Conservation (phyloP, 495 filamentous ascomycete genomes). For the Daldinia concentrica region DNA sequence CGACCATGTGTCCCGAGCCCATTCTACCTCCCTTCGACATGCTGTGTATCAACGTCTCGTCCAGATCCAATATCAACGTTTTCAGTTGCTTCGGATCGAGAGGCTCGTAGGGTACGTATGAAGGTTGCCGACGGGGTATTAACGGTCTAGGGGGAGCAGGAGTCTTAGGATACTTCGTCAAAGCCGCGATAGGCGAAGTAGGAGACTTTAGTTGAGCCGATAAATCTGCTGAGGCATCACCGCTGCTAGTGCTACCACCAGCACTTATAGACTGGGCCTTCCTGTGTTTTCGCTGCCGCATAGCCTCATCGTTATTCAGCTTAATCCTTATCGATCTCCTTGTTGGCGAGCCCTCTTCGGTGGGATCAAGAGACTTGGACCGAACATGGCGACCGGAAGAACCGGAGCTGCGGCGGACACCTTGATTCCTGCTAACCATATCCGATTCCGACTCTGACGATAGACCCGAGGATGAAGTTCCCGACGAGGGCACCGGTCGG, state of each 20-base stretch:
- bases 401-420: constrained; percentile 45
- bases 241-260: constrained; percentile 41
- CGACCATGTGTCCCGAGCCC: constrained; percentile 98
- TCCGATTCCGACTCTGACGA: constrained; percentile 71
- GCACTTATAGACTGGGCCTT: constrained; percentile 57
- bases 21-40: constrained; percentile 95
- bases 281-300: constrained; percentile 68
- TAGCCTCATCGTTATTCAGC: constrained; percentile 81
- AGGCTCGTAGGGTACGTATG: constrained; percentile 68
- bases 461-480: constrained; percentile 66
- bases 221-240: constrained; percentile 49
- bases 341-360: constrained; percentile 69
- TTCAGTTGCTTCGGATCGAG: constrained; percentile 70
- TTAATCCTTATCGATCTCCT: constrained; percentile 91
- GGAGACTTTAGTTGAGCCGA: constrained; percentile 82
- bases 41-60: constrained; percentile 97
- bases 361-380: constrained; percentile 61
- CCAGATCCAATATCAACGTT: constrained; percentile 92
- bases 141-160: constrained; percentile 89
- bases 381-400: constrained; percentile 55
- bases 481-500: constrained; percentile 61
- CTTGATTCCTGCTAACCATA: constrained; percentile 33
- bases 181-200: constrained; percentile 78
- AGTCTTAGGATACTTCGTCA: constrained; percentile 89
- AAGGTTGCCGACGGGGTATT: constrained; percentile 84